These are phyloP conservation scores for Rhypophila decipiens DNA, from an alignment of 495 filamentous ascomycete species.

Conservation along the genomic window DNA sequence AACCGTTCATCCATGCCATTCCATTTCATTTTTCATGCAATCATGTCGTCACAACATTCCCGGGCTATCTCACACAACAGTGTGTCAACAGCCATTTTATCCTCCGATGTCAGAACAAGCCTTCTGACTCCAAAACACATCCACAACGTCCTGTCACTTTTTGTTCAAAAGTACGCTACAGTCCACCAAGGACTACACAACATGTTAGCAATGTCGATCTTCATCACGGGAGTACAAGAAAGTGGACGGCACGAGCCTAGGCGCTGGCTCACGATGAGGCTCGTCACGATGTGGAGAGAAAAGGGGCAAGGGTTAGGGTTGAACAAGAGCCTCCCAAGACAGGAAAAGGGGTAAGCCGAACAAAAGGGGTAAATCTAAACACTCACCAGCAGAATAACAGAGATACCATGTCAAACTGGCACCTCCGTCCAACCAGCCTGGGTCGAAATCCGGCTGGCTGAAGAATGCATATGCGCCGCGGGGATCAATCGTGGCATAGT, in stretches of 20 bases:
- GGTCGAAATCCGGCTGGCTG: conserved; percentile 54
- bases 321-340: neutral
- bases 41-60: too few species aligned
- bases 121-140: too few species aligned
- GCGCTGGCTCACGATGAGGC: neutral
- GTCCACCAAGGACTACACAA: too few species aligned
- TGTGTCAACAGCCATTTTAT: too few species aligned
- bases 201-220: too few species aligned
- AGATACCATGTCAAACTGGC: conserved; percentile 87
- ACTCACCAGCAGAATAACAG: conserved; percentile 62
- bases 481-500: conserved; percentile 74
- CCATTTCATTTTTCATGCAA: too few species aligned
- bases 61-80: too few species aligned
- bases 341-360: neutral
- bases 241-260: neutral
- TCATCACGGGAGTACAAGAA: too few species aligned
- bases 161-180: too few species aligned
- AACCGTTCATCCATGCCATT: too few species aligned
- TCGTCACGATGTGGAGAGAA: neutral
- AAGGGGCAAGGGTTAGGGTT: neutral
- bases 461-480: conserved; percentile 69
- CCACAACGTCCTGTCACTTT: too few species aligned
- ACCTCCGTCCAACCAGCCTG: conserved; percentile 75
- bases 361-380: neutral
- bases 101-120: too few species aligned